Percentiles rank a stretch among this genome's conserved stretches.
Conservation (phyloP, 345 rosid genomes). For the Turnera subulata region DNA sequence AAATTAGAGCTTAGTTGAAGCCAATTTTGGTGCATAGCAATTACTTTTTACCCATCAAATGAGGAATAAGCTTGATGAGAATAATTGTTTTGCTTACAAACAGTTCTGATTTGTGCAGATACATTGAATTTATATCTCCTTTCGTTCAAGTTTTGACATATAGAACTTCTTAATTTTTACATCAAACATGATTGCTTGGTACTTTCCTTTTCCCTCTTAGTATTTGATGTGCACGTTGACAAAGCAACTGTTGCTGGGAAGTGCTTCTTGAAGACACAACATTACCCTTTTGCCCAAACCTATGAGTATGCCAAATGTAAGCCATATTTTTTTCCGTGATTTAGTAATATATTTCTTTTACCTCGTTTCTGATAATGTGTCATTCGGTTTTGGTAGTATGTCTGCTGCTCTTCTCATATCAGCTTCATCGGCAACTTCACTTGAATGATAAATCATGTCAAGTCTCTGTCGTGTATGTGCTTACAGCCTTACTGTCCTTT, state of each 20-base stretch:
- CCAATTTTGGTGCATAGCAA: too few relatives aligned
- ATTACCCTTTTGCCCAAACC: conserved; percentile 54
- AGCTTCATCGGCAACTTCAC: conserved; percentile 60
- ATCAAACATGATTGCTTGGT: conserved; percentile 5
- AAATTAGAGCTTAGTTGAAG: too few relatives aligned
- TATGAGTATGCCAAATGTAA: conserved; percentile 86
- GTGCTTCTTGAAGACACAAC: conserved; percentile 40
- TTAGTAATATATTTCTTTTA: conserved; percentile 1
- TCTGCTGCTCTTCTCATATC: conserved; percentile 66
- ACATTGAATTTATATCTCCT: not conserved
- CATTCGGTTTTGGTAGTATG: conserved; percentile 47
- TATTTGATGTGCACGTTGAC: conserved; percentile 39
- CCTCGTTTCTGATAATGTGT: conserved; percentile 12
- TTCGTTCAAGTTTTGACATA: conserved; percentile 1
- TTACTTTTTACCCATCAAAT: not conserved
- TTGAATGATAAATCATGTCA: conserved; percentile 41
- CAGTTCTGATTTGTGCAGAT: not conserved
- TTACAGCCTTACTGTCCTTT: not conserved
- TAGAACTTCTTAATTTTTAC: too few relatives aligned
- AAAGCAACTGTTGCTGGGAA: conserved; percentile 56
- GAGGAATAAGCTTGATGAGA: not conserved
- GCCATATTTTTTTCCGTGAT: conserved; percentile 7
- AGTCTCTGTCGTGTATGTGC: conserved; percentile 68
- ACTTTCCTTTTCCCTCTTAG: conserved; percentile 36
- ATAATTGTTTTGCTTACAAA: not conserved